A percentile compares a stretch with the other conserved stretches of the same genome.
Conservation (phyloP, 768 basidiomycete genomes). For the Russula vinacea region DNA sequence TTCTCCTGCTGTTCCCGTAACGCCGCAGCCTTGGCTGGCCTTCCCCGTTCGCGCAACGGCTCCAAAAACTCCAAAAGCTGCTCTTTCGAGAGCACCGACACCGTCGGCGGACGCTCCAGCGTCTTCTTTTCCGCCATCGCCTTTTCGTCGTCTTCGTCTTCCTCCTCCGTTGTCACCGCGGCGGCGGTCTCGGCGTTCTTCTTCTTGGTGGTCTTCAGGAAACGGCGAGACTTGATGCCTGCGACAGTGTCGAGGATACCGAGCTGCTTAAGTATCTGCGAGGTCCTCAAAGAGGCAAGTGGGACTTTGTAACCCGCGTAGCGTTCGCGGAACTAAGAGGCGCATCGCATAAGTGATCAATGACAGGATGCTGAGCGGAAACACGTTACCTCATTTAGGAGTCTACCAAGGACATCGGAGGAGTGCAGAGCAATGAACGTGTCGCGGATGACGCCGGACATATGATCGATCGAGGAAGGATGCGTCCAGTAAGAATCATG, state of each 20-base stretch:
- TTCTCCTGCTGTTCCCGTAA: not conserved
- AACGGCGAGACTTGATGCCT: no score
- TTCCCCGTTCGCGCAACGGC: not conserved
- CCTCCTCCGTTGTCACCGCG: slow-evolving; percentile 11
- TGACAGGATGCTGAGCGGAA: not conserved
- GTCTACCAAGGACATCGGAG: slow-evolving; percentile 71
- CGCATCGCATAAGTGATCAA: not conserved
- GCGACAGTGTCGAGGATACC: slow-evolving; percentile 28
- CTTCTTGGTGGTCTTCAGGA: no score
- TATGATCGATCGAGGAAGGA: slow-evolving; percentile 76
- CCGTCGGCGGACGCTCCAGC: slow-evolving; percentile 33
- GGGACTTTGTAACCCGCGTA: slow-evolving; percentile 62
- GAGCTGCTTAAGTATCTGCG: slow-evolving; percentile 30
- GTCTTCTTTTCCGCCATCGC: slow-evolving; percentile 25
- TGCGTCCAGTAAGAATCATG: slow-evolving; percentile 99
- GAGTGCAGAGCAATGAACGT: slow-evolving; percentile 92
- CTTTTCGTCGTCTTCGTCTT: slow-evolving; percentile 29
- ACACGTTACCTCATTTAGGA: slow-evolving; percentile 69
- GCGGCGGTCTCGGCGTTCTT: no score
- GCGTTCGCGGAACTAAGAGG: slow-evolving; percentile 29
- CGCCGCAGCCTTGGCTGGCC: not conserved
- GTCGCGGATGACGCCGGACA: slow-evolving; percentile 87
- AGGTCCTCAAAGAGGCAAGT: slow-evolving; percentile 44
- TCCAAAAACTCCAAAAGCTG: slow-evolving; percentile 30
- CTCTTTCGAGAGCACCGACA: slow-evolving; percentile 31